Percentiles rank a stretch among this genome's conserved stretches.
These are phyloP conservation scores for Phylloporus sp. DNA, from an alignment of 768 basidiomycete genomes.

Conservation along the genomic window DNA sequence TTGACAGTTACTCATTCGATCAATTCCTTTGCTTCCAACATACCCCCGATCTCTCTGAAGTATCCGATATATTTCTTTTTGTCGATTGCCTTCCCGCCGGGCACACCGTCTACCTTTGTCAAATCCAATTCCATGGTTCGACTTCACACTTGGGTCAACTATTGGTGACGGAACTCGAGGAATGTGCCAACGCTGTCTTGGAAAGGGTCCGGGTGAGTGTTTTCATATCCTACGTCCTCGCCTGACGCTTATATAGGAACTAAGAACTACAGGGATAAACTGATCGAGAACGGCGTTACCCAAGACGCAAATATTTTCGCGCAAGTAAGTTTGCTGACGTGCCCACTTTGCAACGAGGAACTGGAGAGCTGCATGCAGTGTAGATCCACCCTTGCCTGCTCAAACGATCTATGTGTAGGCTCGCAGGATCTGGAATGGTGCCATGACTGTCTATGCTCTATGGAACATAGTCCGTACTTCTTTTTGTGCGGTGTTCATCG, in stretches of 20 bases:
- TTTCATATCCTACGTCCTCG: background rate
- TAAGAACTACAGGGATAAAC: background rate
- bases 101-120: background rate
- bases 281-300: background rate
- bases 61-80: background rate
- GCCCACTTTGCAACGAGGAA: constrained; percentile 3
- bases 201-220: background rate
- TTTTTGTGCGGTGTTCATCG: background rate
- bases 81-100: background rate
- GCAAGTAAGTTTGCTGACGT: background rate
- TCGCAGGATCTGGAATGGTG: background rate
- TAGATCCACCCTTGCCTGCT: background rate
- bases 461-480: fast-evolving
- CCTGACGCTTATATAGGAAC: background rate
- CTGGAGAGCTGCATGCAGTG: background rate
- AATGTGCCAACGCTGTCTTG: background rate
- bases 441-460: background rate
- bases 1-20: too few species aligned
- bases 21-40: background rate
- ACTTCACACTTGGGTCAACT: background rate
- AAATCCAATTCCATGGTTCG: background rate
- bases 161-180: background rate
- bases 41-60: background rate
- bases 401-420: background rate
- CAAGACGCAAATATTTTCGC: background rate